Evolutionary conservation across 768 basidiomycete genomes (phyloP), one percentile per base, ranked within the genome.

Genomic region (Butyriboletus loyo): DNA sequence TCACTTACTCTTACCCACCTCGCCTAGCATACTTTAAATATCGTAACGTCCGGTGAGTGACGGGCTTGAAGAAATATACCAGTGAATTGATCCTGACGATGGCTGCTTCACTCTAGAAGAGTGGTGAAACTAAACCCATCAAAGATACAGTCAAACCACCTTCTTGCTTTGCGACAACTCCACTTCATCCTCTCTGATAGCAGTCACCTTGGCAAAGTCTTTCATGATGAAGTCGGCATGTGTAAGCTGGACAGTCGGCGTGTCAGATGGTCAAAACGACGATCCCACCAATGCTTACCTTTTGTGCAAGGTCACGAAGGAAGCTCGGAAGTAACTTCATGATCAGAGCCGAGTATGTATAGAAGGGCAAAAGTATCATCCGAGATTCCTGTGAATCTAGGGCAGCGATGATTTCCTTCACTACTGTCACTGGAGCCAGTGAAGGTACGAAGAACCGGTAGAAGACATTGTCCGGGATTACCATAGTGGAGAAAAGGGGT

Each of bases 301-400:
- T 87, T 73, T 92, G 87, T 8, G 74, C 73, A 37, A 91, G 72
- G 69, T 95, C 93, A 50, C 85, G 75, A 45, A 84, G 46, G 67
- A 84, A 92, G 63, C 85, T 89, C 7, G 90, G 90, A 50, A 88
- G 67, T 52, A 82, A 64, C 45, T 69, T 69, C 54, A 88, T 59
- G 55, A 74, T 75, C 38, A 85, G 83, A 32, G 77, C 71, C 27
- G 84, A 78, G 62, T 89, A 74, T 14, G 77, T 76, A 59, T 83
- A 91, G 68, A 90, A 86, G 15, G 93, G 93, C 56, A 91, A 60
- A 57, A 81, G 71, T 53, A 94, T 80, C 19, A 76, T 80, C 53
- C 80, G 78, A 14, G 86, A 87, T 60, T 94, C 85, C 56, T 88
- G 86, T 43, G 83, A 82, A 66, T 97, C 90, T 47, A 97, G 66